These are phyloP conservation scores for Pichia heedii DNA, from an alignment of 805 yeast species.

Conservation along the genomic window DNA sequence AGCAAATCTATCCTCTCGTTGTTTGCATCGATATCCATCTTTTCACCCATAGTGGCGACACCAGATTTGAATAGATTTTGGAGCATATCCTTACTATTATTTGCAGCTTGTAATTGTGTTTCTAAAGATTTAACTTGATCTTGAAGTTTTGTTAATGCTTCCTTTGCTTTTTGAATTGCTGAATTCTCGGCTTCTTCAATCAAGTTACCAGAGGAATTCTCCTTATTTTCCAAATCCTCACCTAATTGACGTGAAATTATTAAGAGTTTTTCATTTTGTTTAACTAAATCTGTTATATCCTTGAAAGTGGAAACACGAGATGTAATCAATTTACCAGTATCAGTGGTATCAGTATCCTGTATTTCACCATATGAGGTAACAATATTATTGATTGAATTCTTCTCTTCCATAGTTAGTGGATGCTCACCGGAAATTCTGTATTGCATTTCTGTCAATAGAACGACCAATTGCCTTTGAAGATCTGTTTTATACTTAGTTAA, in stretches of 20 bases:
- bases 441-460: constrained; percentile 56
- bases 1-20: constrained; percentile 21
- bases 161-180: constrained; percentile 39
- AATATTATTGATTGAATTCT: constrained; percentile 50
- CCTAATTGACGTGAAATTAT: constrained; percentile 65
- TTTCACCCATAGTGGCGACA: constrained; percentile 4
- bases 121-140: constrained; percentile 46
- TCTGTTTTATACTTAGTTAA: constrained; percentile 57
- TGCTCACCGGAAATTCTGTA: constrained; percentile 45
- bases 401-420: constrained; percentile 59
- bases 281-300: constrained; percentile 57
- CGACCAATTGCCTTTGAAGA: constrained; percentile 75
- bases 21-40: constrained; percentile 10
- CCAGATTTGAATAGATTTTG: constrained; percentile 28
- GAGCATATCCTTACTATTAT: constrained; percentile 64
- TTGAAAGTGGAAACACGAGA: constrained; percentile 67
- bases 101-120: constrained; percentile 42
- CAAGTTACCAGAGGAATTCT: constrained; percentile 39
- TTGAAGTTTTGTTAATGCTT: constrained; percentile 56
- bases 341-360: constrained; percentile 33
- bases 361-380: constrained; percentile 24
- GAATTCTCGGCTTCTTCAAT: constrained; percentile 29
- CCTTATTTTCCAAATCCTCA: constrained; percentile 56
- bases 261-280: constrained; percentile 65
- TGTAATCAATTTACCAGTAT: constrained; percentile 63